Conservation (phyloP, 2,329 filamentous ascomycete species). For the Sarocladiaceae sp. region DNA sequence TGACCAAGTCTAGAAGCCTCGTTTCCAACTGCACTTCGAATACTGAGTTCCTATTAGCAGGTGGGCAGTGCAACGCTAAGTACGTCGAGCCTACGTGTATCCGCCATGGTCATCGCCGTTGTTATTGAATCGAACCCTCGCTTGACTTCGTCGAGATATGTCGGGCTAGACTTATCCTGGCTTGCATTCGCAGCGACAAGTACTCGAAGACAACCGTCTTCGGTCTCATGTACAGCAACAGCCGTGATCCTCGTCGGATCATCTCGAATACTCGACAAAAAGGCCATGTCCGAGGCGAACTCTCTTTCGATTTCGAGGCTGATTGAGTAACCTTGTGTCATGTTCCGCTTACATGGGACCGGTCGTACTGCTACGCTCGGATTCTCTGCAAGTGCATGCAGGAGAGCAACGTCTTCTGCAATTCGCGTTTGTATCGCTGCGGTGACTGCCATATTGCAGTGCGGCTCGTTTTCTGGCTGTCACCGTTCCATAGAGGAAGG, state of each 20-base stretch:
- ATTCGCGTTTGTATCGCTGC: not conserved
- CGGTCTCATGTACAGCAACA: conserved; percentile 16
- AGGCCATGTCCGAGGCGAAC: conserved; percentile 15
- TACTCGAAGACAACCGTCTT: conserved; percentile 7
- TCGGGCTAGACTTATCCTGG: not conserved
- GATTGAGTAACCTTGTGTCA: not conserved
- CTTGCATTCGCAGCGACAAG: conserved; percentile 18
- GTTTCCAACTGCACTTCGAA: not conserved
- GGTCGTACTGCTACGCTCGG: not conserved
- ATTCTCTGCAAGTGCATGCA: conserved; percentile 8
- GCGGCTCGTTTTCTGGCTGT: not conserved
- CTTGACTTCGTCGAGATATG: not conserved
- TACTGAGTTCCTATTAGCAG: not conserved
- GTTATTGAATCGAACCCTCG: not conserved
- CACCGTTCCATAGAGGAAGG: too few species aligned
- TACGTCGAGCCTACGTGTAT: not conserved
- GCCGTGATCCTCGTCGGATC: conserved; percentile 14
- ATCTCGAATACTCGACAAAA: conserved; percentile 15
- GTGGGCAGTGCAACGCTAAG: not conserved
- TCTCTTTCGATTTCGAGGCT: conserved; percentile 11
- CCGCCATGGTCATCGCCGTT: not conserved
- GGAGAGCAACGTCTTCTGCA: conserved; percentile 16
- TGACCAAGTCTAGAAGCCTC: not conserved
- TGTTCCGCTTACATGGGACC: not conserved
- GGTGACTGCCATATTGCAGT: not conserved